phyloP scores from a whole-genome alignment of 139 green algal species.

The Chlorella sp. region DNA sequence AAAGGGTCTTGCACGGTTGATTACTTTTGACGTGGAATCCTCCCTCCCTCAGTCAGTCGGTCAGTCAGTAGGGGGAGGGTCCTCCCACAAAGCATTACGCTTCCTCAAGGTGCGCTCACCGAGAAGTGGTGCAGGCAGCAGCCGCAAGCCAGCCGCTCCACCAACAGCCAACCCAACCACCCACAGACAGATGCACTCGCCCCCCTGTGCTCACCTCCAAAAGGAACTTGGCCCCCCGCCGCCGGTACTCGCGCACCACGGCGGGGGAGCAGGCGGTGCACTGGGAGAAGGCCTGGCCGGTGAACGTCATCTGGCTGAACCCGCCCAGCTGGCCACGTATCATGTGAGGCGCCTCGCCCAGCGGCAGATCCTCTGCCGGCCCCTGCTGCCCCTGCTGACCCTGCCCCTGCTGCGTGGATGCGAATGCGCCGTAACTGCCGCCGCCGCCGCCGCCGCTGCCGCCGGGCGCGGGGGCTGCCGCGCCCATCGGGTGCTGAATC shows the following conservation, averaged over 20 bases:
- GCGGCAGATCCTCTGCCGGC: slow-evolving; percentile 39
- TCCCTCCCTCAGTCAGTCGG: no score
- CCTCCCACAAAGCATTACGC: no score
- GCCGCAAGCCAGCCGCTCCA: no score
- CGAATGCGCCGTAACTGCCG: no score
- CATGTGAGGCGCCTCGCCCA: slow-evolving; percentile 79
- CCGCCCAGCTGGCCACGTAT: slow-evolving; percentile 51
- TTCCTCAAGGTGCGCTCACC: no score
- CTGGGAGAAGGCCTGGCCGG: slow-evolving; percentile 80
- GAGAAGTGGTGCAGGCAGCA: no score
- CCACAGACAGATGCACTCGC: neutral
- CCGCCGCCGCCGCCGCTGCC: no score
- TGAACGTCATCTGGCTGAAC: slow-evolving; percentile 70
- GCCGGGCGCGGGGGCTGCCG: slow-evolving; percentile 52
- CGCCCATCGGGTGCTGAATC: slow-evolving; percentile 76
- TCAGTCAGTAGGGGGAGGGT: no score
- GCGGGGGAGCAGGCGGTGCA: slow-evolving; percentile 91
- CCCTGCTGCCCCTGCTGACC: neutral
- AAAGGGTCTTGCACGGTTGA: no score
- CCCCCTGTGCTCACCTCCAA: slow-evolving; percentile 29
- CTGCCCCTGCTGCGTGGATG: neutral
- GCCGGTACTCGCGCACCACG: slow-evolving; percentile 75
- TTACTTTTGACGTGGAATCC: no score
- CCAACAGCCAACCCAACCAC: neutral
- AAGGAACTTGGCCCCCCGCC: slow-evolving; percentile 68